Conservation (phyloP, 1,139 yeast genomes). For the Scheffersomyces cryptocercus region DNA sequence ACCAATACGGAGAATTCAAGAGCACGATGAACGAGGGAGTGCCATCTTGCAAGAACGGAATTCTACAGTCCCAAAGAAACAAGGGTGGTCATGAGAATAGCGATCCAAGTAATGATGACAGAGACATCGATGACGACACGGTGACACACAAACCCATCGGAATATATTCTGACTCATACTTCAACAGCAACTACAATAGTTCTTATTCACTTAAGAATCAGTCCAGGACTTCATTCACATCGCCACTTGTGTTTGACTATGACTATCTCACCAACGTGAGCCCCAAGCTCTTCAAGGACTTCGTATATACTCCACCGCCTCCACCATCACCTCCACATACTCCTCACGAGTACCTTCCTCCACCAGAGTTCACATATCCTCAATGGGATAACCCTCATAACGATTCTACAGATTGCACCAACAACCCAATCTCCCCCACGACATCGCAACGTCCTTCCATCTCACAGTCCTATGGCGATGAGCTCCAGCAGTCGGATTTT, state of each 20-base stretch:
- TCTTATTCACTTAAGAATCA: background rate
- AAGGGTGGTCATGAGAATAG: background rate
- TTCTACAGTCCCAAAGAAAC: background rate
- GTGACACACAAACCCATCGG: conserved; percentile 10
- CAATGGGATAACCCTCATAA: conserved; percentile 18
- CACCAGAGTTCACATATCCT: conserved; percentile 26
- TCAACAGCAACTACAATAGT: background rate
- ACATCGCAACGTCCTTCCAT: conserved; percentile 15
- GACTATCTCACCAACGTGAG: conserved; percentile 40
- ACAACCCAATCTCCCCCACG: conserved; percentile 13
- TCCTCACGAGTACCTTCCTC: conserved; percentile 9
- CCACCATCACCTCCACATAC: conserved; percentile 6
- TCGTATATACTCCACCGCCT: conserved; percentile 32
- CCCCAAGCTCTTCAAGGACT: conserved; percentile 42
- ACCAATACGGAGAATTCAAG: conserved; percentile 38
- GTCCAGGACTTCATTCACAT: conserved; percentile 21
- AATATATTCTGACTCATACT: conserved; percentile 11
- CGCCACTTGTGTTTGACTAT: conserved; percentile 49
- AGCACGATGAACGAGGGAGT: background rate
- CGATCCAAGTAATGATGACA: background rate
- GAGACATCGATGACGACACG: conserved; percentile 1
- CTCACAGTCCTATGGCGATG: conserved; percentile 3
- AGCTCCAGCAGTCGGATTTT: conserved; percentile 1
- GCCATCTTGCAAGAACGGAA: background rate
- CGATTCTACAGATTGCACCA: conserved; percentile 1